phyloP scores from a whole-genome alignment of 2,329 filamentous ascomycete species.

The Sarocladiaceae sp. region DNA sequence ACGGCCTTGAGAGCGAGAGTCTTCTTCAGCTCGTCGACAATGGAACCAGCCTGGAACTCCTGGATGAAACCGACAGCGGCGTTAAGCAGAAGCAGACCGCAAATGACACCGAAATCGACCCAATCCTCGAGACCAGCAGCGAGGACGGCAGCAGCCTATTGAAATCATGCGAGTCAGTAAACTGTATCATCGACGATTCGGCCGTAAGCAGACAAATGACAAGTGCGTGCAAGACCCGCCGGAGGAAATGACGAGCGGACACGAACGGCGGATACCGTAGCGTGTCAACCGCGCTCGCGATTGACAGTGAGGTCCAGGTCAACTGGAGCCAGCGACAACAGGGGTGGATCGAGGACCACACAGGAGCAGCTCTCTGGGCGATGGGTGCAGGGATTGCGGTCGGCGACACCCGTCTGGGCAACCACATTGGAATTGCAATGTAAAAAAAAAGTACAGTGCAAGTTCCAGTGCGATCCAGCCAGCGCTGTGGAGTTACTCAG shows the following conservation, averaged over 20 bases:
- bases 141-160: constrained; percentile 66
- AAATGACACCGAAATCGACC: constrained; percentile 92
- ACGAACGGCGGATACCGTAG: not conserved
- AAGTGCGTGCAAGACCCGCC: constrained; percentile 1
- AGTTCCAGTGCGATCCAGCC: not conserved
- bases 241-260: not conserved
- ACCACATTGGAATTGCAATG: not conserved
- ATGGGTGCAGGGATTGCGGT: constrained; percentile 5
- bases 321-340: not conserved
- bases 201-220: constrained; percentile 1
- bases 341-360: not conserved
- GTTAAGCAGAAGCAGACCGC: constrained; percentile 75
- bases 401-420: not conserved
- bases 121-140: constrained; percentile 81
- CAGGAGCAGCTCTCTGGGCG: too few relatives aligned
- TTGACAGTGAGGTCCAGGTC: constrained; percentile 4
- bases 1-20: constrained; percentile 82
- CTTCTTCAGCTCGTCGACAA: constrained; percentile 87
- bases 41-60: constrained; percentile 83
- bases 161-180: constrained; percentile 1
- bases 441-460: not conserved
- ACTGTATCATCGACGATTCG: not conserved
- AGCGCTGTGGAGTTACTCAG: not conserved
- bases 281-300: constrained; percentile 6
- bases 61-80: constrained; percentile 81